Percentiles rank a stretch among this genome's conserved stretches.
Conservation (phyloP, 345 rosid genomes). For the Punica granatum region DNA sequence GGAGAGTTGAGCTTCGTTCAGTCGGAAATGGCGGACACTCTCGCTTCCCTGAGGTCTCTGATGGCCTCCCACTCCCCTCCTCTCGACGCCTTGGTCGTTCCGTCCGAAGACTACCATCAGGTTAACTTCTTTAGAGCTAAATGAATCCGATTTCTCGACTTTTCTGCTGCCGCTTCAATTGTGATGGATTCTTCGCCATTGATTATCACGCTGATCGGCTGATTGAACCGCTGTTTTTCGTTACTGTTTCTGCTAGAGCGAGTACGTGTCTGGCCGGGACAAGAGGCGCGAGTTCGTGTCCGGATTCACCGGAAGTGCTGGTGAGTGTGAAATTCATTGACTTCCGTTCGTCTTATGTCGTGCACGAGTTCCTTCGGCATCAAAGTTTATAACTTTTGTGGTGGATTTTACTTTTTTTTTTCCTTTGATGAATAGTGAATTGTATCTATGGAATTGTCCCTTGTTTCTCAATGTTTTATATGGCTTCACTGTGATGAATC, state of each 20-base stretch:
- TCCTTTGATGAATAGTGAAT: no score
- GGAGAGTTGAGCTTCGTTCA: not conserved
- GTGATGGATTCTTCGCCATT: not conserved
- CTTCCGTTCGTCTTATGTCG: not conserved
- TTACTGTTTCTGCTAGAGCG: conserved; percentile 43
- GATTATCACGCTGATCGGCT: not conserved
- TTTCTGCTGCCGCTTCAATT: not conserved
- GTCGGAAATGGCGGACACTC: conserved; percentile 43
- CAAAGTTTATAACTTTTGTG: not conserved
- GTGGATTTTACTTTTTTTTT: not conserved
- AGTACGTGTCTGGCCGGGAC: conserved; percentile 82
- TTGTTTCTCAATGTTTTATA: not conserved
- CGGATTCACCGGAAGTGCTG: conserved; percentile 91
- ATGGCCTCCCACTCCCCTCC: conserved; percentile 95
- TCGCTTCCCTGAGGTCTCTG: conserved; percentile 62
- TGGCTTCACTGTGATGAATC: not conserved
- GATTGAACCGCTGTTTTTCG: not conserved
- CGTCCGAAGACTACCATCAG: conserved; percentile 95
- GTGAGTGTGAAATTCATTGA: conserved; percentile 23
- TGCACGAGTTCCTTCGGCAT: not conserved
- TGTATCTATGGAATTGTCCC: not conserved
- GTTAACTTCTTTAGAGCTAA: no score
- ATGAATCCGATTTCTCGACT: not conserved
- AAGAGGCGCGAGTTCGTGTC: conserved; percentile 86
- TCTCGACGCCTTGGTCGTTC: conserved; percentile 74